A percentile compares a stretch with the other conserved stretches of the same genome.
Conservation (phyloP, 768 basidiomycete genomes). For the Phylloporus rhodoxanthus region DNA sequence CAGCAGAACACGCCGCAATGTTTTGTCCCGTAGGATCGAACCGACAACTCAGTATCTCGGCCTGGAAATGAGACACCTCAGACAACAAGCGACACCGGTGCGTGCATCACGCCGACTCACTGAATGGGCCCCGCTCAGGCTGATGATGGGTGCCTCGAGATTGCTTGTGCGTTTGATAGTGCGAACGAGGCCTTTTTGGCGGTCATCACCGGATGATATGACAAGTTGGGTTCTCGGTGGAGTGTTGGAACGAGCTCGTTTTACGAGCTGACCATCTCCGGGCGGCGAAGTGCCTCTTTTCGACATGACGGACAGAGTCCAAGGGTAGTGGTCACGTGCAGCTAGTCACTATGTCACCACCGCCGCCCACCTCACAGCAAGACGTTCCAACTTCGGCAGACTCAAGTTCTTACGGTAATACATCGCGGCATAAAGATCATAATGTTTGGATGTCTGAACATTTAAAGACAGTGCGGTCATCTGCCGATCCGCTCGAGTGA, state of each 20-base stretch:
- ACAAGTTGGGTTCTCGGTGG: constrained; percentile 61
- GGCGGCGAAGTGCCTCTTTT: constrained; percentile 64
- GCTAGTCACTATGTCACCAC: no score
- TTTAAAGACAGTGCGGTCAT: no score
- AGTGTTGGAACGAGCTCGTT: constrained; percentile 50
- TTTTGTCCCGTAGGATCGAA: constrained; percentile 94
- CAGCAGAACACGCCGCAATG: constrained; percentile 87
- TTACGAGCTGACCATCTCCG: constrained; percentile 48
- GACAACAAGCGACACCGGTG: neutral
- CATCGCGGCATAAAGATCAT: no score
- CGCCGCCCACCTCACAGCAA: no score
- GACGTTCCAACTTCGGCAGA: no score
- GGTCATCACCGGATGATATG: constrained; percentile 71
- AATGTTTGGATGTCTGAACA: no score
- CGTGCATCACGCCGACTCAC: constrained; percentile 40
- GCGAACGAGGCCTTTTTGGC: constrained; percentile 73
- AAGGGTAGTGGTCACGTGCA: neutral
- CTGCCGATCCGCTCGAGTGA: no score
- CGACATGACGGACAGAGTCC: constrained; percentile 43
- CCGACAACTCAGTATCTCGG: constrained; percentile 85
- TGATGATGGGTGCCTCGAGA: constrained; percentile 91
- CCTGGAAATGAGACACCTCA: constrained; percentile 34
- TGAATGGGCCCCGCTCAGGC: constrained; percentile 79
- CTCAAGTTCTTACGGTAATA: no score
- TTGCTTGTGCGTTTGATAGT: constrained; percentile 89